A percentile compares a stretch with the other conserved stretches of the same genome.
Evolutionary conservation across 345 rosid species (phyloP).

Genomic region (Brassica incana): DNA sequence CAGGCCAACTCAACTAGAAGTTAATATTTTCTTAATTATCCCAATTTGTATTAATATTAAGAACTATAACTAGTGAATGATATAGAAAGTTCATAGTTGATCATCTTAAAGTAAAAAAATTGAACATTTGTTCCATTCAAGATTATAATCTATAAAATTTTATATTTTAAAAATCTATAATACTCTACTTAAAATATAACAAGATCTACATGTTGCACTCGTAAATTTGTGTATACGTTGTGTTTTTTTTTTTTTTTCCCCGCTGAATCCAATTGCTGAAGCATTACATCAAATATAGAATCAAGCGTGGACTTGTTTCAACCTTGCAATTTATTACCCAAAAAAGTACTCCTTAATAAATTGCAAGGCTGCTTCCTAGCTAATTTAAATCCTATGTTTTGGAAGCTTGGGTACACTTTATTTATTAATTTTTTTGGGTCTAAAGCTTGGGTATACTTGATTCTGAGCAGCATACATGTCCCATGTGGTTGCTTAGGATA

Average conservation of each 20-base stretch:
- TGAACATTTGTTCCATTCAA: not conserved
- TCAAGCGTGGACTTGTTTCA: conserved; percentile 7
- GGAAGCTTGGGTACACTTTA: conserved; percentile 27
- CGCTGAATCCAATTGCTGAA: not conserved
- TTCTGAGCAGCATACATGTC: conserved; percentile 31
- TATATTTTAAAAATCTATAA: not conserved
- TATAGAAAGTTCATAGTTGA: not conserved
- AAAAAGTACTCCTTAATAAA: conserved; percentile 12
- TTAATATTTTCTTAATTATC: not conserved
- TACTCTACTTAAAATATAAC: not conserved
- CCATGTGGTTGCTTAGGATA: conserved; percentile 39
- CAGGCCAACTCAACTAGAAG: too few relatives aligned
- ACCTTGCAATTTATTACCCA: not conserved
- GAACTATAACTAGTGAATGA: not conserved
- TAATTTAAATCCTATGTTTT: conserved; percentile 35
- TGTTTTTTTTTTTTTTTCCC: not conserved
- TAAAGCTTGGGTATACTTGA: conserved; percentile 29
- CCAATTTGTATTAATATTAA: not conserved
- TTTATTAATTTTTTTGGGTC: too few relatives aligned
- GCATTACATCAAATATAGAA: not conserved
- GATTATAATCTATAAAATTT: not conserved
- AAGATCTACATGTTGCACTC: not conserved
- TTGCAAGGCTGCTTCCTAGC: not conserved
- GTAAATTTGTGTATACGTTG: too few relatives aligned
- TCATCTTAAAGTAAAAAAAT: not conserved